Evolutionary conservation across 2,329 filamentous ascomycete species (phyloP).

Genomic region (Ophiocordyceps unilateralis): DNA sequence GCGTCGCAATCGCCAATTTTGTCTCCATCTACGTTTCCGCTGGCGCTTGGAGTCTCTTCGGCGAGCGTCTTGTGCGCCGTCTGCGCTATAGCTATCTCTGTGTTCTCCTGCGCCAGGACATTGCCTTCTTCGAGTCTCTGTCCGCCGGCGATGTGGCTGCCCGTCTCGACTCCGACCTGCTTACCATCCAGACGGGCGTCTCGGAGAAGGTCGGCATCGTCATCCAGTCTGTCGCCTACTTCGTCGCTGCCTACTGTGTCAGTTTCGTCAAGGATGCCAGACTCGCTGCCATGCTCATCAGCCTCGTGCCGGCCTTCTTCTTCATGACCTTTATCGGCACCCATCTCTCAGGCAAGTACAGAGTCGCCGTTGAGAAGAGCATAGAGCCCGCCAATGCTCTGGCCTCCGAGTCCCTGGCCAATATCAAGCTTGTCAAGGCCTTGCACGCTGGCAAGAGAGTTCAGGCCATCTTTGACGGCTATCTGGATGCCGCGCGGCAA

Average conservation of each 20-base stretch:
- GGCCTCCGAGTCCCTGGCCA: conserved; percentile 42
- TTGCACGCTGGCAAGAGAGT: conserved; percentile 42
- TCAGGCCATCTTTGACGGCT: conserved; percentile 38
- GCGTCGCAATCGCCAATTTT: conserved; percentile 46
- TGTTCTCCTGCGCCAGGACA: conserved; percentile 41
- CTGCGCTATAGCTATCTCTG: conserved; percentile 43
- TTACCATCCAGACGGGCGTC: conserved; percentile 48
- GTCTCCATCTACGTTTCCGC: conserved; percentile 46
- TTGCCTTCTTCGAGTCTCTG: conserved; percentile 45
- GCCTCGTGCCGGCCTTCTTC: conserved; percentile 44
- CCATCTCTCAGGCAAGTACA: conserved; percentile 33
- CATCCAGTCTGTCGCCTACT: conserved; percentile 45
- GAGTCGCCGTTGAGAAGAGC: conserved; percentile 29
- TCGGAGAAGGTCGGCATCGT: conserved; percentile 55
- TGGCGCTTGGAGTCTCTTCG: conserved; percentile 45
- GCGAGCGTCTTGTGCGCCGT: conserved; percentile 44
- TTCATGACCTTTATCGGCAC: conserved; percentile 39
- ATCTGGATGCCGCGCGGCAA: conserved; percentile 29
- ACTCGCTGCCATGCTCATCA: conserved; percentile 47
- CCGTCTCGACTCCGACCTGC: conserved; percentile 47
- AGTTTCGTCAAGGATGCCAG: conserved; percentile 47
- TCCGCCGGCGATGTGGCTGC: conserved; percentile 46
- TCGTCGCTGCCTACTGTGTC: conserved; percentile 48
- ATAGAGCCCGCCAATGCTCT: conserved; percentile 42
- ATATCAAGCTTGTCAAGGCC: conserved; percentile 44